These are phyloP conservation scores for Stemphylium vesicarium DNA, from an alignment of 2,329 filamentous ascomycete genomes.

Conservation along the genomic window DNA sequence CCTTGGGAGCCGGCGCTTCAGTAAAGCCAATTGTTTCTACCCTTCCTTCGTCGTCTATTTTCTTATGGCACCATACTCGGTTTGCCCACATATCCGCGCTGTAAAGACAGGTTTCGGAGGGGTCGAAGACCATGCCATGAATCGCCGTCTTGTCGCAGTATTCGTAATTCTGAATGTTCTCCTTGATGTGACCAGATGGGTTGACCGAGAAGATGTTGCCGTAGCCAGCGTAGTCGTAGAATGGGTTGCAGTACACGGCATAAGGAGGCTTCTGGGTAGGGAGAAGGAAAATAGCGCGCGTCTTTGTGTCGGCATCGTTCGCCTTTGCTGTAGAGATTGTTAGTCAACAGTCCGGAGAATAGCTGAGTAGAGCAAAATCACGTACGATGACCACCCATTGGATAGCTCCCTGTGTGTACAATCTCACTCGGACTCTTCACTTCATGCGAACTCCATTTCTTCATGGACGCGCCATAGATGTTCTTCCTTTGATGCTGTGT, in stretches of 20 bases:
- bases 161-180: conserved; percentile 74
- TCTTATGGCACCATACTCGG: conserved; percentile 84
- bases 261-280: conserved; percentile 79
- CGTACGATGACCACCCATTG: conserved; percentile 77
- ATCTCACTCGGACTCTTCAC: conserved; percentile 79
- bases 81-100: conserved; percentile 79
- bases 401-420: conserved; percentile 72
- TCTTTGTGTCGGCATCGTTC: conserved; percentile 74
- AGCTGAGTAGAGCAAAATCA: conserved; percentile 21
- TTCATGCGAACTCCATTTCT: conserved; percentile 86
- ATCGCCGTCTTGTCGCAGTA: conserved; percentile 75
- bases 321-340: conserved; percentile 64
- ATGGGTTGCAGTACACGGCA: conserved; percentile 86
- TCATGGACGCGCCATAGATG: conserved; percentile 90
- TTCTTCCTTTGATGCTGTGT: conserved; percentile 77
- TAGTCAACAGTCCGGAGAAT: neutral
- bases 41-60: conserved; percentile 65
- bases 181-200: conserved; percentile 61
- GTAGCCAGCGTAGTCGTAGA: conserved; percentile 83
- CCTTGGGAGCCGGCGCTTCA: conserved; percentile 71
- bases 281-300: conserved; percentile 86
- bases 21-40: conserved; percentile 75
- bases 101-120: conserved; percentile 76
- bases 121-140: conserved; percentile 83
- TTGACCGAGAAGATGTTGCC: conserved; percentile 77